Evolutionary conservation across 352 stramenopile genomes (phyloP).

Genomic region (Plasmopara halstedii): DNA sequence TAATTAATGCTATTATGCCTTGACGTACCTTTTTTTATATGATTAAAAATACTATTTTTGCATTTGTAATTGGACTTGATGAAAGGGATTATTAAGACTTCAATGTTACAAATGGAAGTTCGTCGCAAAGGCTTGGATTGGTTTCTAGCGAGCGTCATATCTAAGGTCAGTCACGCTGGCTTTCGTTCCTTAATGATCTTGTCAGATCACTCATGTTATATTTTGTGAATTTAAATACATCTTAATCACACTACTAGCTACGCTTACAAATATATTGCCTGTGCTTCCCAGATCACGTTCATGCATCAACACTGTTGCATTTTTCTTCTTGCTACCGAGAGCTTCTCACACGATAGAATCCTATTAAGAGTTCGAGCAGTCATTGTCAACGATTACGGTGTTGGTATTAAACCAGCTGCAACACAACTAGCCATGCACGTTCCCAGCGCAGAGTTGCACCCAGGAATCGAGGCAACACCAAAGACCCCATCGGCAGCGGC

Average conservation of each 20-base stretch:
- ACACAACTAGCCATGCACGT: slow-evolving; percentile 36
- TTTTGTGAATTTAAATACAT: too few relatives aligned
- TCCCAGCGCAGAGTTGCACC: slow-evolving; percentile 24
- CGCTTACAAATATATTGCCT: too few relatives aligned
- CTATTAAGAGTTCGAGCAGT: neutral
- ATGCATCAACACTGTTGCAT: too few relatives aligned
- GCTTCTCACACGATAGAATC: neutral
- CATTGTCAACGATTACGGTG: slow-evolving; percentile 6
- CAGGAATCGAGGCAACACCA: neutral
- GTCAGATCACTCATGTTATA: too few relatives aligned
- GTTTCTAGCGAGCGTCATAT: neutral
- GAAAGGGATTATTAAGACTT: neutral
- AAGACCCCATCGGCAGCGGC: neutral
- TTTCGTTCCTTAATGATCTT: too few relatives aligned
- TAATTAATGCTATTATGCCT: too few relatives aligned
- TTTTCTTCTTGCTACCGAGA: neutral
- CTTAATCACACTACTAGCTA: too few relatives aligned
- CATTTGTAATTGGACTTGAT: too few relatives aligned
- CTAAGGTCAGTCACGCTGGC: neutral
- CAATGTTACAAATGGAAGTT: neutral
- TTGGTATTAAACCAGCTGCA: slow-evolving; percentile 17
- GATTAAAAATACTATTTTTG: neutral
- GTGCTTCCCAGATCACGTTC: too few relatives aligned
- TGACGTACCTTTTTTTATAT: too few relatives aligned
- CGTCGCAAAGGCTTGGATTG: neutral